Conservation (phyloP, 75 land plant species). For the Pinus albicaulis region DNA sequence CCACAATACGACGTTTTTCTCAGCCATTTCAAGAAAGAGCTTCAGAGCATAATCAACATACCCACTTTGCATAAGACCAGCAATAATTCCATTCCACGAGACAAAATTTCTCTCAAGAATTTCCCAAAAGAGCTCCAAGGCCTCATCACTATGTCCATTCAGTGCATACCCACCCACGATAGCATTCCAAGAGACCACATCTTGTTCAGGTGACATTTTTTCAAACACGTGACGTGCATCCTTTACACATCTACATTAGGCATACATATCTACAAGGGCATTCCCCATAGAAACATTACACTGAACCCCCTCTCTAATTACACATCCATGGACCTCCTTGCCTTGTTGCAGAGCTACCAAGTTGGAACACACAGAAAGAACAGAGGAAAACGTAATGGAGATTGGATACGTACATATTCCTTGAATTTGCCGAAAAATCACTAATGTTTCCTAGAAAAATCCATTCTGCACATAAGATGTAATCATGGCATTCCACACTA, state of each 20-base stretch:
- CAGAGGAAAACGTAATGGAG: conserved; percentile 37
- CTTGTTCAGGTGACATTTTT: conserved; percentile 10
- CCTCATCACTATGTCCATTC: conserved; percentile 15
- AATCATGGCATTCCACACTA: conserved; percentile 70
- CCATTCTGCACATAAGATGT: conserved; percentile 48
- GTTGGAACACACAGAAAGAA: conserved; percentile 44
- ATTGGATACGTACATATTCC: conserved; percentile 13
- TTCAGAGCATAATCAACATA: conserved; percentile 2
- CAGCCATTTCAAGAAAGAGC: neutral
- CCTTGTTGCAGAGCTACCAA: conserved; percentile 24
- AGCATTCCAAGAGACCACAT: conserved; percentile 50
- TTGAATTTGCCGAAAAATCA: conserved; percentile 28
- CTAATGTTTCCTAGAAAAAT: conserved; percentile 23
- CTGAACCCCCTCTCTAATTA: conserved; percentile 18
- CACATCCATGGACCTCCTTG: conserved; percentile 31
- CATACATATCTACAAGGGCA: conserved; percentile 57
- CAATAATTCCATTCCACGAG: neutral
- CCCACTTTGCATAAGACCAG: neutral
- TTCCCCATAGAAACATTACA: conserved; percentile 27
- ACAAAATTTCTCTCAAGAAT: conserved; percentile 19
- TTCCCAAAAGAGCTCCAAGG: conserved; percentile 20
- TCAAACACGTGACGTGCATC: conserved; percentile 37
- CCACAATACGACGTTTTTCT: neutral
- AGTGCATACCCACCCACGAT: conserved; percentile 43
- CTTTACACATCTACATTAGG: conserved; percentile 27